Evolutionary conservation across 768 basidiomycete genomes (phyloP).

Genomic region (Gymnopilus dilepis): DNA sequence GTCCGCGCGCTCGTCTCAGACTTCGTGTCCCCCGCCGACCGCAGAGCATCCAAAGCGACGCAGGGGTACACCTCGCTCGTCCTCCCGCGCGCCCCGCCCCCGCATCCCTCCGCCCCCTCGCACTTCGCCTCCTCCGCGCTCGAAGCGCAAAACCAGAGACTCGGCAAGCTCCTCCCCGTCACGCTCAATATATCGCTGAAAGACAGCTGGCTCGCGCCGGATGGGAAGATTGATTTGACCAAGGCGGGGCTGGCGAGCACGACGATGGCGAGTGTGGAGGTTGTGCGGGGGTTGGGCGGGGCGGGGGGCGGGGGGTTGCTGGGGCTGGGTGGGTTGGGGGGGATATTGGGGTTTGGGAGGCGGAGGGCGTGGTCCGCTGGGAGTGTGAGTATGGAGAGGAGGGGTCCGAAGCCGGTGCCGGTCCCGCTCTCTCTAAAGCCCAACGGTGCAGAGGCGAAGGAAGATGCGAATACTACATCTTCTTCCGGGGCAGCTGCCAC

Average conservation of each 20-base stretch:
- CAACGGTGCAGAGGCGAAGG: background rate
- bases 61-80: conserved; percentile 60
- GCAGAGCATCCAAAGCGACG: conserved; percentile 56
- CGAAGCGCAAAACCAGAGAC: too few relatives aligned
- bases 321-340: conserved; percentile 15
- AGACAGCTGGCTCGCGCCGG: conserved; percentile 22
- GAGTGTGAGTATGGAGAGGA: background rate
- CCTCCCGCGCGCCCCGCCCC: conserved; percentile 55
- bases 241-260: conserved; percentile 80
- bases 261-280: conserved; percentile 88
- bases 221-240: conserved; percentile 73
- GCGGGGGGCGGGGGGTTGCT: conserved; percentile 31
- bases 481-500: background rate
- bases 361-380: conserved; percentile 14
- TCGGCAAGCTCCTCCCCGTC: too few relatives aligned
- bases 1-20: conserved; percentile 25
- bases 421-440: background rate
- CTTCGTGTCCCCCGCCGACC: conserved; percentile 33
- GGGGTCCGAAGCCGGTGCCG: background rate
- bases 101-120: conserved; percentile 29
- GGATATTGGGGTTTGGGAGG: conserved; percentile 19
- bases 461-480: background rate
- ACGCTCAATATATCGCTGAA: too few relatives aligned
- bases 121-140: too few relatives aligned
- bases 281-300: conserved; percentile 60